Percentiles rank a stretch among this genome's conserved stretches.
These are phyloP conservation scores for Lanmaoa rubissima DNA, from an alignment of 768 basidiomycete species.

Conservation along the genomic window DNA sequence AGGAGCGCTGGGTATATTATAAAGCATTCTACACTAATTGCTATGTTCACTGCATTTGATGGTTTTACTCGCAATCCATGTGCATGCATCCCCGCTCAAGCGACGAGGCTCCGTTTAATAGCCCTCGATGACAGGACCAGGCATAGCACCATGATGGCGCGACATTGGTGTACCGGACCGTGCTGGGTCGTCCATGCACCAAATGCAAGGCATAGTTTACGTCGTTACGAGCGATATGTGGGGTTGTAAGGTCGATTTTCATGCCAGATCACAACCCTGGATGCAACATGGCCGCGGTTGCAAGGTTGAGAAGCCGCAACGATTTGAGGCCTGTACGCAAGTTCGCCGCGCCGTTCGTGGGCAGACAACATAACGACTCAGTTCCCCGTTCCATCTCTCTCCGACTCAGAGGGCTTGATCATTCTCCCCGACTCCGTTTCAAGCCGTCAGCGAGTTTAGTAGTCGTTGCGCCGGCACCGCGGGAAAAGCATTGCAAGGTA, in stretches of 20 bases:
- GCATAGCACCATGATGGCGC: neutral
- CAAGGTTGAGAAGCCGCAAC: too few relatives aligned
- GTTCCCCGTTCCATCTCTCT: neutral
- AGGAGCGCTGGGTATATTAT: neutral
- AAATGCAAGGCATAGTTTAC: conserved; percentile 9
- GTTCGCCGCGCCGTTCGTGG: neutral
- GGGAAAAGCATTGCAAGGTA: neutral
- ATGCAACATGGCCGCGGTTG: conserved; percentile 6
- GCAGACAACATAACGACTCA: neutral
- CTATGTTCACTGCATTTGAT: conserved; percentile 23
- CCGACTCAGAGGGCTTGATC: neutral
- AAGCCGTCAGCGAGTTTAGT: conserved; percentile 20
- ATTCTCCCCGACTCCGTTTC: neutral
- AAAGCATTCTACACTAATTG: conserved; percentile 19
- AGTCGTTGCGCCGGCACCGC: conserved; percentile 9
- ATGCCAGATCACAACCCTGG: conserved; percentile 1
- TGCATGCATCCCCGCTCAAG: conserved; percentile 31
- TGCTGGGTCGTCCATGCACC: too few relatives aligned
- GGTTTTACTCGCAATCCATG: conserved; percentile 21
- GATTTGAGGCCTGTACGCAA: too few relatives aligned
- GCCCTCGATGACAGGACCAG: neutral
- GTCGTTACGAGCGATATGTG: neutral
- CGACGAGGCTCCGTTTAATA: neutral
- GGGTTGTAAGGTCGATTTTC: neutral
- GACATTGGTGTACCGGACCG: too few relatives aligned